Conservation (phyloP, 768 basidiomycete species). For the Termitomyces sp. region DNA sequence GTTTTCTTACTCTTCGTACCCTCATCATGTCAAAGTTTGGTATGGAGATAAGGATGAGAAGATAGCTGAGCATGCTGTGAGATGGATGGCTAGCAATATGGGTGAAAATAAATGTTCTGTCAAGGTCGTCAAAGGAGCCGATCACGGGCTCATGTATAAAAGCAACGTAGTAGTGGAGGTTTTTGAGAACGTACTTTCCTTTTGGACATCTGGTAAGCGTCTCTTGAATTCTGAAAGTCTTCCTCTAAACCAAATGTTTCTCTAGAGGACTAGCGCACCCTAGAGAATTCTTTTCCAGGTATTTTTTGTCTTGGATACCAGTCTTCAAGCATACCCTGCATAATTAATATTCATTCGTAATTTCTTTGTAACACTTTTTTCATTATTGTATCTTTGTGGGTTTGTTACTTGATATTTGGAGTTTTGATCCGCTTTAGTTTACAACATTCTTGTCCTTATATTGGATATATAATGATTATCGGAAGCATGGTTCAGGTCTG, state of each 20-base stretch:
- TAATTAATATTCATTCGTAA: not conserved
- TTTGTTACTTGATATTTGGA: not conserved
- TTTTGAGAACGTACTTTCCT: conserved; percentile 61
- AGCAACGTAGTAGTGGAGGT: conserved; percentile 84
- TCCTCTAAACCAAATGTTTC: not conserved
- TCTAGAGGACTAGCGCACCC: not conserved
- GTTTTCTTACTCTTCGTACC: conserved; percentile 79
- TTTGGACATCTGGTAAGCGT: conserved; percentile 36
- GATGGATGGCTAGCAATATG: conserved; percentile 91
- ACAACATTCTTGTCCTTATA: conserved; percentile 11
- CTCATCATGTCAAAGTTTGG: conserved; percentile 78
- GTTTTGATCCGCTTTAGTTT: conserved; percentile 8
- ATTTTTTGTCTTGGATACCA: conserved; percentile 4
- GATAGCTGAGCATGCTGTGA: conserved; percentile 84
- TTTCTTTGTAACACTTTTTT: conserved; percentile 2
- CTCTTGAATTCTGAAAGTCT: not conserved
- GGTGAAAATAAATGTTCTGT: conserved; percentile 68
- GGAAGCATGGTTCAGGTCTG: not conserved
- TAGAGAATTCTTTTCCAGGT: not conserved
- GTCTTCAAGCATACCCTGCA: conserved; percentile 8
- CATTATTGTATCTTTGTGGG: conserved; percentile 17
- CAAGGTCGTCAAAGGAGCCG: conserved; percentile 80
- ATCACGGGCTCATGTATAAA: conserved; percentile 92
- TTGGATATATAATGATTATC: conserved; percentile 2
- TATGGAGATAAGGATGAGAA: conserved; percentile 92